Percentiles rank a stretch among this genome's conserved stretches.
These are phyloP conservation scores for Hypoxylon subgilvum DNA, from an alignment of 495 filamentous ascomycete species.

Conservation along the genomic window DNA sequence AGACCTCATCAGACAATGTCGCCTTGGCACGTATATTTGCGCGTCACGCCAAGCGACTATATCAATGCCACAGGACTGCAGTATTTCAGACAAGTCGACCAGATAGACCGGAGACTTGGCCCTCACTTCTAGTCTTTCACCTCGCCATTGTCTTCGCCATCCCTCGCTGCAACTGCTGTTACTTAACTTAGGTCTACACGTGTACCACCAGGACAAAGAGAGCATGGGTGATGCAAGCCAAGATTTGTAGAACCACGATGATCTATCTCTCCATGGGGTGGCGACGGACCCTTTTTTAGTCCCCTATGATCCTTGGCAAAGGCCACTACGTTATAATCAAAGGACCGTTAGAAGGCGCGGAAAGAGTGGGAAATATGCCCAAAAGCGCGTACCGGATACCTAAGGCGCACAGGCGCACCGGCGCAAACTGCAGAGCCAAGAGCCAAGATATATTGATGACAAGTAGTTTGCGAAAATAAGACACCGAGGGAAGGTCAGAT, in stretches of 20 bases:
- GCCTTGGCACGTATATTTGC: constrained; percentile 30
- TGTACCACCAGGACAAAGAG: too few relatives aligned
- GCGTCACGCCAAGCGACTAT: constrained; percentile 34
- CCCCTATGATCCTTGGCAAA: constrained; percentile 21
- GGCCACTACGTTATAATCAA: constrained; percentile 14
- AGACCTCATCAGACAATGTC: constrained; percentile 26
- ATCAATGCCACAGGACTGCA: constrained; percentile 28
- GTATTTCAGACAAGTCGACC: constrained; percentile 45
- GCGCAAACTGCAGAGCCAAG: constrained; percentile 23
- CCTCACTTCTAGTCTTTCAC: constrained; percentile 12
- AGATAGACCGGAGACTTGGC: constrained; percentile 37
- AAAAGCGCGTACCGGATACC: not conserved
- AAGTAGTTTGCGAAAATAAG: constrained; percentile 12
- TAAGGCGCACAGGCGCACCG: too few relatives aligned
- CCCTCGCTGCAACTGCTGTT: not conserved
- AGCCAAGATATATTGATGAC: constrained; percentile 4
- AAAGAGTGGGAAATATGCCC: not conserved
- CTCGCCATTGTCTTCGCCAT: constrained; percentile 8
- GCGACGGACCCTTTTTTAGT: constrained; percentile 16
- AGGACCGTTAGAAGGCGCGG: constrained; percentile 2
- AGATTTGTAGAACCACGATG: constrained; percentile 12
- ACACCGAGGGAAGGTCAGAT: constrained; percentile 32
- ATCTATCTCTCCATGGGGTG: constrained; percentile 19
- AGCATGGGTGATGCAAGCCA: constrained; percentile 8
- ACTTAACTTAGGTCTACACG: not conserved